Percentiles rank a stretch among this genome's conserved stretches.
These are phyloP conservation scores for Davidsoniella neocaledoniae DNA, from an alignment of 2,329 filamentous ascomycete species.

Conservation along the genomic window DNA sequence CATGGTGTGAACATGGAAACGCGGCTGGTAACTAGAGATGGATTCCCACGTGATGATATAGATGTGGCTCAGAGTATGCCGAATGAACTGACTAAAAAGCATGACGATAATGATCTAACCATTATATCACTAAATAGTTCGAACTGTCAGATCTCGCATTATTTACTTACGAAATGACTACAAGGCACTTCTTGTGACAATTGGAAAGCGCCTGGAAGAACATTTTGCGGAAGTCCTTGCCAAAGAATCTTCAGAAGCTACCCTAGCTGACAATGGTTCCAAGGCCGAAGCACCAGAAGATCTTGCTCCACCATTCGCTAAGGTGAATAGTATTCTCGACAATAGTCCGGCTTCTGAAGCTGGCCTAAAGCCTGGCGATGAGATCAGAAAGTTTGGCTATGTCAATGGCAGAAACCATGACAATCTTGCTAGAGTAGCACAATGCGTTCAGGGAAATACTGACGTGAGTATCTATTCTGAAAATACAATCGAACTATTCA, in stretches of 20 bases:
- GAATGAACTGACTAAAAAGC: neutral
- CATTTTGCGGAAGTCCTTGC: constrained; percentile 49
- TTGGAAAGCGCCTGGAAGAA: constrained; percentile 76
- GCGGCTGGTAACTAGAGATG: constrained; percentile 68
- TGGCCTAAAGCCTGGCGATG: constrained; percentile 64
- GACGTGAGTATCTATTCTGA: constrained; percentile 44
- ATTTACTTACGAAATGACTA: constrained; percentile 86
- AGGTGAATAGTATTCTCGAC: constrained; percentile 65
- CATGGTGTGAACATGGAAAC: constrained; percentile 91
- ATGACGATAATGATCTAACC: constrained; percentile 13
- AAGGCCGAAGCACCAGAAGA: neutral
- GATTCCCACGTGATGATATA: constrained; percentile 82
- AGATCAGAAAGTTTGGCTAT: constrained; percentile 69
- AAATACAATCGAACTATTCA: neutral
- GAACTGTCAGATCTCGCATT: constrained; percentile 81
- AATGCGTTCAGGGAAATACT: constrained; percentile 78
- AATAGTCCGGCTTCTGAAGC: constrained; percentile 70
- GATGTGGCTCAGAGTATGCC: constrained; percentile 79
- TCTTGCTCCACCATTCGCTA: constrained; percentile 54
- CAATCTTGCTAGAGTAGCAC: constrained; percentile 67
- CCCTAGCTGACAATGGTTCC: neutral
- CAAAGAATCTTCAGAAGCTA: neutral
- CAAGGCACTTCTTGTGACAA: constrained; percentile 66
- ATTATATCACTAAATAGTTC: constrained; percentile 38
- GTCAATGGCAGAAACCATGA: constrained; percentile 78